These are phyloP conservation scores for Heliamphora exappendiculata DNA, from an alignment of 148 eudicot genomes.

Conservation along the genomic window DNA sequence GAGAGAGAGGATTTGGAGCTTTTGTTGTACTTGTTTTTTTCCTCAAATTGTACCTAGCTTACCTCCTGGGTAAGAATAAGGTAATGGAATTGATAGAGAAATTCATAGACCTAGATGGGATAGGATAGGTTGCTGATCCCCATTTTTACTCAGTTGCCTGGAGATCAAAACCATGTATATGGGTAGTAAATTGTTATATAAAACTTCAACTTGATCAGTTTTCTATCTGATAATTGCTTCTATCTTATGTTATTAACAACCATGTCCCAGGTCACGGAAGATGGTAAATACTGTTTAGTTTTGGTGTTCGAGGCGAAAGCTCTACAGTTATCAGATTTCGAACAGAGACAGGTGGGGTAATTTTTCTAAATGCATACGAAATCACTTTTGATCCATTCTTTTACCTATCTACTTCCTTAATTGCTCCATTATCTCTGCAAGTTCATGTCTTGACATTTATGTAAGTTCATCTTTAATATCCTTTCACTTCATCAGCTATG, in stretches of 20 bases:
- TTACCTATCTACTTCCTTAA: neutral
- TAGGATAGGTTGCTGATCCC: too few species aligned
- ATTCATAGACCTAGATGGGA: neutral
- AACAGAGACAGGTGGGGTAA: conserved; percentile 66
- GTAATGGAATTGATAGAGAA: too few species aligned
- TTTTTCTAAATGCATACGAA: neutral
- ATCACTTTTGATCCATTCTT: neutral
- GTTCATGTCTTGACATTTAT: neutral
- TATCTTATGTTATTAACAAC: neutral
- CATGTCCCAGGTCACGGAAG: conserved; percentile 64
- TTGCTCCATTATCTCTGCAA: neutral
- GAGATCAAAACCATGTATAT: neutral
- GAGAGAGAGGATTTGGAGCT: neutral
- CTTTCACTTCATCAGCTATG: neutral
- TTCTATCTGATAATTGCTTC: neutral
- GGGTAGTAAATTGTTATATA: neutral
- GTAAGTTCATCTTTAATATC: neutral
- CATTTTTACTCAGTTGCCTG: neutral
- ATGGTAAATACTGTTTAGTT: conserved; percentile 76
- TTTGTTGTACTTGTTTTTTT: too few species aligned
- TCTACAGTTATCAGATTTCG: conserved; percentile 78
- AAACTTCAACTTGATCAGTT: neutral
- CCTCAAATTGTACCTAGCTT: neutral
- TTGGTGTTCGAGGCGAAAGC: conserved; percentile 81
- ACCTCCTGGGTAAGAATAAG: too few species aligned